phyloP scores from a whole-genome alignment of 2,329 filamentous ascomycete species.

The Rugonectria rugulosa region DNA sequence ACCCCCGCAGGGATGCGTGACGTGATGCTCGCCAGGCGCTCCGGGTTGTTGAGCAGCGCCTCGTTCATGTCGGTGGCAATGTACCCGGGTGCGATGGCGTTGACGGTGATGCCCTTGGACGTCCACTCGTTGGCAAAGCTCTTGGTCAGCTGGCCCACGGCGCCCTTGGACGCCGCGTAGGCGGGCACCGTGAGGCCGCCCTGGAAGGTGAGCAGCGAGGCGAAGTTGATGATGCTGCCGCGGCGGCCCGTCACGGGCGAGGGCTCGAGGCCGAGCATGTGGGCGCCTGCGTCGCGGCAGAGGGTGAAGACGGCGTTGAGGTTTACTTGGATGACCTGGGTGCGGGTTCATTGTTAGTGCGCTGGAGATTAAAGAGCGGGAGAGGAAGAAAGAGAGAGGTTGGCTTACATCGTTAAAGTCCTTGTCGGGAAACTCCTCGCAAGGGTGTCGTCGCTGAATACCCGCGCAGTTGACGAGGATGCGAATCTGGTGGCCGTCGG shows the following conservation, averaged over 20 bases:
- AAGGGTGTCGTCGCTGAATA: slow-evolving; percentile 81
- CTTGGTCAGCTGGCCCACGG: slow-evolving; percentile 85
- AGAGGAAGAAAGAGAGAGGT: background rate
- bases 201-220: slow-evolving; percentile 81
- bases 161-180: slow-evolving; percentile 87
- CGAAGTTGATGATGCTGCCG: slow-evolving; percentile 85
- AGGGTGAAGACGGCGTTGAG: slow-evolving; percentile 82
- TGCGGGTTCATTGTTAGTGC: slow-evolving; percentile 7
- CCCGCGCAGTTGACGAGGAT: slow-evolving; percentile 89
- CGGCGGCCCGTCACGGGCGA: slow-evolving; percentile 60
- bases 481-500: slow-evolving; percentile 70
- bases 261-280: slow-evolving; percentile 71
- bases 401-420: slow-evolving; percentile 73
- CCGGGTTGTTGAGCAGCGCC: slow-evolving; percentile 77
- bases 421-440: slow-evolving; percentile 75
- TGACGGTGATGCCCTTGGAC: slow-evolving; percentile 79
- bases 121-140: slow-evolving; percentile 89
- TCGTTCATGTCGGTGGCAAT: slow-evolving; percentile 95
- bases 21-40: slow-evolving; percentile 75
- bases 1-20: slow-evolving; percentile 82
- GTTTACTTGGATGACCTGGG: slow-evolving; percentile 82
- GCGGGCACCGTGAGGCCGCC: slow-evolving; percentile 89
- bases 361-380: too few relatives aligned
- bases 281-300: slow-evolving; percentile 77
- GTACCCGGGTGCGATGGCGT: slow-evolving; percentile 89